These are phyloP conservation scores for Coemansia sp. DNA, from an alignment of 192 early-diverging fungal species.

Conservation along the genomic window DNA sequence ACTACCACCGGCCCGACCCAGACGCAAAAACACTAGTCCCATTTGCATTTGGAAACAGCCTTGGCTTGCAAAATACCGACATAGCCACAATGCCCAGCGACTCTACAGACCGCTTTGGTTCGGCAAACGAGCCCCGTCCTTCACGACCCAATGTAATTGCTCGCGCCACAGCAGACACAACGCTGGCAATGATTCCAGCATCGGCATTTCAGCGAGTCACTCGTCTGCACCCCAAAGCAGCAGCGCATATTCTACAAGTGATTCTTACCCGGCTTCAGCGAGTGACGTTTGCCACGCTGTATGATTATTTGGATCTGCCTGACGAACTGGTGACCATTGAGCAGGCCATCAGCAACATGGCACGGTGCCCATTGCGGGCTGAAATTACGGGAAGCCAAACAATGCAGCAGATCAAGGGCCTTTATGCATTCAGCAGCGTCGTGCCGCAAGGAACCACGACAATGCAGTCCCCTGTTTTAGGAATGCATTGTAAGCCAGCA, in stretches of 20 bases:
- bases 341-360: conserved; percentile 73
- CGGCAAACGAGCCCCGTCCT: conserved; percentile 14
- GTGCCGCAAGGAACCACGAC: not conserved
- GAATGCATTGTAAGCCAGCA: not conserved
- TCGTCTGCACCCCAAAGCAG: conserved; percentile 87
- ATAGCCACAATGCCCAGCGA: not conserved
- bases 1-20: not conserved
- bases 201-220: conserved; percentile 87
- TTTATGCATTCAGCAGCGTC: conserved; percentile 2
- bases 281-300: conserved; percentile 87
- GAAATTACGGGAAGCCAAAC: conserved; percentile 16
- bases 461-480: conserved; percentile 4
- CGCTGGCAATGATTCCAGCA: conserved; percentile 90
- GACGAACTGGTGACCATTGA: conserved; percentile 86
- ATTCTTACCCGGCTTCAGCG: conserved; percentile 94
- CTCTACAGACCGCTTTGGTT: not conserved
- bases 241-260: conserved; percentile 92
- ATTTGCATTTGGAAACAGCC: not conserved
- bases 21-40: not conserved
- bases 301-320: conserved; percentile 83
- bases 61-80: too few relatives aligned
- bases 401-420: conserved; percentile 15
- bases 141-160: conserved; percentile 77
- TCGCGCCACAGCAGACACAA: conserved; percentile 82
- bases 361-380: conserved; percentile 15